These are phyloP conservation scores for Cylindrotheca fusiformis DNA, from an alignment of 108 stramenopile genomes.

Conservation along the genomic window DNA sequence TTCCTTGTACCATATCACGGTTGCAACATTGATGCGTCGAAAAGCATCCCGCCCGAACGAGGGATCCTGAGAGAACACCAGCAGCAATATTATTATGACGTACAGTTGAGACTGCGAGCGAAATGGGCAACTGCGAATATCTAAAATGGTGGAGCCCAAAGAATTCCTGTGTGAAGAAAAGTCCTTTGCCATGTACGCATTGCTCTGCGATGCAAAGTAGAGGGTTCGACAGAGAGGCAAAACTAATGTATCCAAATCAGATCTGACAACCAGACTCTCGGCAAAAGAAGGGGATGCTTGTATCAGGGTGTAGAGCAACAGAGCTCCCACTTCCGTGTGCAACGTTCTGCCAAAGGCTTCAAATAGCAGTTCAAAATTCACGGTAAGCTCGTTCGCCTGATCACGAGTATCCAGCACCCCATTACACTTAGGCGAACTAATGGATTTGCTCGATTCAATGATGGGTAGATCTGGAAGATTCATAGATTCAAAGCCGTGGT, in stretches of 20 bases:
- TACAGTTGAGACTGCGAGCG: conserved; percentile 81
- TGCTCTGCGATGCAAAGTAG: conserved; percentile 34
- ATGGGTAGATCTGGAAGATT: conserved; percentile 28
- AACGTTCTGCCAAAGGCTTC: conserved; percentile 52
- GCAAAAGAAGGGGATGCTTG: conserved; percentile 75
- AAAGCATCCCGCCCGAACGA: conserved; percentile 82
- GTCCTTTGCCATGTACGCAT: conserved; percentile 24
- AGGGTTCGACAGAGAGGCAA: conserved; percentile 67
- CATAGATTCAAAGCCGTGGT: conserved; percentile 3
- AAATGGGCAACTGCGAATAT: conserved; percentile 53
- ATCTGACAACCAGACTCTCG: conserved; percentile 53
- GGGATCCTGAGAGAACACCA: conserved; percentile 79
- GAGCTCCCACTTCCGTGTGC: conserved; percentile 70
- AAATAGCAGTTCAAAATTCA: conserved; percentile 79
- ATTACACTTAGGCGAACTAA: neutral
- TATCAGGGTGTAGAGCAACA: conserved; percentile 67
- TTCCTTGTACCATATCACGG: conserved; percentile 81
- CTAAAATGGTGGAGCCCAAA: neutral
- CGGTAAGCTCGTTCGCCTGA: conserved; percentile 22
- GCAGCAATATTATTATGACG: conserved; percentile 74
- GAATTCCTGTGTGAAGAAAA: conserved; percentile 5
- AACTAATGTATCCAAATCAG: conserved; percentile 72
- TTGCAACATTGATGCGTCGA: conserved; percentile 44
- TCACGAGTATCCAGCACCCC: neutral
- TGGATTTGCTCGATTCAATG: conserved; percentile 2